These are phyloP conservation scores for Penicillium maclennaniae DNA, from an alignment of 495 filamentous ascomycete species.

Conservation along the genomic window DNA sequence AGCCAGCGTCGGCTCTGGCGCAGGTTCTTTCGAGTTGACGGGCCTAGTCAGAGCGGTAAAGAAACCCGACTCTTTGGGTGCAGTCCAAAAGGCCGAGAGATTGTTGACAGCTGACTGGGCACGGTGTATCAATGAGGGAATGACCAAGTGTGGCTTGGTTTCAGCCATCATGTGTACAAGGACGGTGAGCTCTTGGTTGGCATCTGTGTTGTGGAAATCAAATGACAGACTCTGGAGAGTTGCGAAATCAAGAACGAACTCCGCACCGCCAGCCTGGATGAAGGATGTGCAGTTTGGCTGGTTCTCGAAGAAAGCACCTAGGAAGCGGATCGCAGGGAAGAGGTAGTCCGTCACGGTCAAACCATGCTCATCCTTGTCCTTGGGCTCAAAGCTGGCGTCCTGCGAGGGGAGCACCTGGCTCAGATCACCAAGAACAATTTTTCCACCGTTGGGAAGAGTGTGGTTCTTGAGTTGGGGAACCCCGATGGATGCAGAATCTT, in stretches of 20 bases:
- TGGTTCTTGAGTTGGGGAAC: constrained; percentile 29
- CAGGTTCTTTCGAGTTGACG: constrained; percentile 21
- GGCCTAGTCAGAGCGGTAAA: constrained; percentile 61
- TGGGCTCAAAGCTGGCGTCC: constrained; percentile 37
- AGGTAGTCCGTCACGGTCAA: constrained; percentile 65
- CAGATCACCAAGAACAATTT: constrained; percentile 33
- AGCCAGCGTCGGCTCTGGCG: constrained; percentile 15
- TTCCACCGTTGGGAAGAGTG: constrained; percentile 38
- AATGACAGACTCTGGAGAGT: constrained; percentile 72
- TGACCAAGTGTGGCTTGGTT: constrained; percentile 71
- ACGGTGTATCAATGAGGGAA: constrained; percentile 74
- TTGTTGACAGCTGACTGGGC: constrained; percentile 64
- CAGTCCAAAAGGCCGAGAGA: constrained; percentile 60
- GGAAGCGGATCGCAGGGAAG: constrained; percentile 67
- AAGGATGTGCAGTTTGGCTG: constrained; percentile 68
- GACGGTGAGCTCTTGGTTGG: constrained; percentile 60
- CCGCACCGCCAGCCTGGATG: constrained; percentile 73
- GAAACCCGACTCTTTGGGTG: constrained; percentile 49
- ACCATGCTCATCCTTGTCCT: constrained; percentile 44
- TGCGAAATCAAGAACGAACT: constrained; percentile 78
- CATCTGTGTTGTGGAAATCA: constrained; percentile 64
- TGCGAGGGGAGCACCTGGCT: constrained; percentile 25
- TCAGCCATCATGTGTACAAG: constrained; percentile 81
- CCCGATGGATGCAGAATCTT: constrained; percentile 30
- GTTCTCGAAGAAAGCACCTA: constrained; percentile 75